These are phyloP conservation scores for Magnusiomyces clavatus DNA, from an alignment of 1,139 yeast species.

Conservation along the genomic window DNA sequence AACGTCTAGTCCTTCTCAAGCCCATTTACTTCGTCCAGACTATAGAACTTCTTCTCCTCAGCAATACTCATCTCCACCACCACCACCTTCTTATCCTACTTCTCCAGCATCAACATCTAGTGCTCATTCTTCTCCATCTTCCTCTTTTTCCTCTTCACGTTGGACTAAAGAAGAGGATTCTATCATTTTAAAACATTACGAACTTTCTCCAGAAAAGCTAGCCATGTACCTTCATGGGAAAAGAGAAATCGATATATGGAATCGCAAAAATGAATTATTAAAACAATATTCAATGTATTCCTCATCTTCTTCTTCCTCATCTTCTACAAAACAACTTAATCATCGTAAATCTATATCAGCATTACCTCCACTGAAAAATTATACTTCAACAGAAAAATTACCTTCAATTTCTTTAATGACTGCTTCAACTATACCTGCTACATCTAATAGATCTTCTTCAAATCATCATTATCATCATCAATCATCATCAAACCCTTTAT, in stretches of 20 bases:
- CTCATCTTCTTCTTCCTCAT: neutral
- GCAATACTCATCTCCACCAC: constrained; percentile 8
- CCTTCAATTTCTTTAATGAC: neutral
- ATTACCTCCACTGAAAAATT: constrained; percentile 6
- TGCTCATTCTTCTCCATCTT: neutral
- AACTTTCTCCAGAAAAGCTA: constrained; percentile 65
- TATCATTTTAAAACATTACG: constrained; percentile 50
- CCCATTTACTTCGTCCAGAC: neutral
- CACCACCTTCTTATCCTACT: constrained; percentile 8
- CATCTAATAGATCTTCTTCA: neutral
- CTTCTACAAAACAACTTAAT: neutral
- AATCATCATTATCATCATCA: neutral
- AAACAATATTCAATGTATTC: neutral
- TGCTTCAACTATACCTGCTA: constrained; percentile 1
- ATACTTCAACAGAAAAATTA: neutral
- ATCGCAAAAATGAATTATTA: constrained; percentile 9
- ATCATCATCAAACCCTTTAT: no score
- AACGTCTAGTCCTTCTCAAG: neutral
- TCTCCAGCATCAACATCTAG: neutral
- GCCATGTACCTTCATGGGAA: constrained; percentile 64
- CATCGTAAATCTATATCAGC: constrained; percentile 1
- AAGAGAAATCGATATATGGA: constrained; percentile 13
- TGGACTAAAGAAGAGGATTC: constrained; percentile 67
- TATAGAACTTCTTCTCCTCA: constrained; percentile 4
- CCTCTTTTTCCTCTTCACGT: neutral